Evolutionary conservation across 371 early-diverging fungal species (phyloP), one percentile per base, ranked within the genome.

Genomic region (Haplosporangium sp.): DNA sequence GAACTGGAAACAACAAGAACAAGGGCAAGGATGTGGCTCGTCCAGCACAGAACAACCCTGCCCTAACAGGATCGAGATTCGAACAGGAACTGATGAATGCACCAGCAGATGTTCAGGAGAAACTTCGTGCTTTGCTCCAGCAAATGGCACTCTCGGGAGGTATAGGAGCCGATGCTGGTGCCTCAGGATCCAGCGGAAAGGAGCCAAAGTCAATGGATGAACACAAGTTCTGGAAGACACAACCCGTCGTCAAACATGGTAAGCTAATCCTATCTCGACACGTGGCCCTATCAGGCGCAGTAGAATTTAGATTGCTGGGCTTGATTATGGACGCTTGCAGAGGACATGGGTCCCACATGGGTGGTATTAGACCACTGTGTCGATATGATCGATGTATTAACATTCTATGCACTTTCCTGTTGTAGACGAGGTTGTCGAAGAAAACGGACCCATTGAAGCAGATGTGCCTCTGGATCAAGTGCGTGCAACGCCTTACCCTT

Each of bases 161-260:
- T 8, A 57, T 42, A 21, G 71, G 64, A 7, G 69, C 11, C 8
- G 61, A 18, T 12, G 41, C 56, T 16, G 47, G 42, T 20, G 59
- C 46, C 7, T 54, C 50, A 5, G 29, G 43, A 6, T 58, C 62
- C 12, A 64, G 29, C 4, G 29, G 69, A 56, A 72, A 64, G 55
- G 69, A 59, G 13, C 79, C 79, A 38, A 89, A 87, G 65, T 83
- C 86, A 20, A 84, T 85, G 72, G 84, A 81, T 2, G 86, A 86
- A 16, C 95, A 97, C 86, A 90, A 94, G 82, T 98, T 98, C 70
- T 98, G 99, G 99, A 92, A 85, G 67, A 98, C 99, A 10, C 99
- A 98, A 74, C 99, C 99, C 18, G 99, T 98, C 16, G 92, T 93
- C 46, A 85, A 91, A 62, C 80, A 86, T 74, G 88, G 91, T 92